These are phyloP conservation scores for Boletus semigastroideus DNA, from an alignment of 1,284 basidiomycete genomes.

Conservation along the genomic window DNA sequence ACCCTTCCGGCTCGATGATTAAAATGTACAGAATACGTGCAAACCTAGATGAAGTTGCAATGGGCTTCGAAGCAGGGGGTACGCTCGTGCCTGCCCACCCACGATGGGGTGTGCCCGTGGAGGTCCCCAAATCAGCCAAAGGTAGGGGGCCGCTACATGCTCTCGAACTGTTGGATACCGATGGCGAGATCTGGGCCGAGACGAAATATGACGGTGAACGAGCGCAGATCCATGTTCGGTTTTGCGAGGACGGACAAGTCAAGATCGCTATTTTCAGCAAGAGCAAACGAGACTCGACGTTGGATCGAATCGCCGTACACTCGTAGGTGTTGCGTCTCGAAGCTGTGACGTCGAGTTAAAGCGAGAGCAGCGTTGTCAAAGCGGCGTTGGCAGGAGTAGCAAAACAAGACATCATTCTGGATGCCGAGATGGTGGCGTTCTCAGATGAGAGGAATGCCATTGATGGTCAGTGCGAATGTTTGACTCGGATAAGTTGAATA, in stretches of 20 bases:
- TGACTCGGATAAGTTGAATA: background rate
- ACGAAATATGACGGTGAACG: constrained; percentile 91
- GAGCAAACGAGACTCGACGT: constrained; percentile 76
- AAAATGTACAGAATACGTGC: constrained; percentile 54
- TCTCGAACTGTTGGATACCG: constrained; percentile 46
- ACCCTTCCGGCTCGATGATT: constrained; percentile 55
- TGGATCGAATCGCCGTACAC: constrained; percentile 69
- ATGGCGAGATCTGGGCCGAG: constrained; percentile 71
- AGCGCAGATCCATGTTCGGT: constrained; percentile 80
- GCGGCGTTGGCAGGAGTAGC: constrained; percentile 50
- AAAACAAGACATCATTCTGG: constrained; percentile 62
- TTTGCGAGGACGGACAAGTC: constrained; percentile 38
- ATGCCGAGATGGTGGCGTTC: constrained; percentile 88
- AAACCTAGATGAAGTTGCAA: constrained; percentile 58
- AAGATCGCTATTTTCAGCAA: constrained; percentile 82
- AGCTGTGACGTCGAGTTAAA: constrained; percentile 1
- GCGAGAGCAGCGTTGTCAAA: constrained; percentile 52
- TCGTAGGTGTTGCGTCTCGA: constrained; percentile 40
- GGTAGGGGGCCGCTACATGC: constrained; percentile 59
- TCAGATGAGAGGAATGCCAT: constrained; percentile 51
- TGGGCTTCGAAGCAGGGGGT: constrained; percentile 44
- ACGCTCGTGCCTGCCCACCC: constrained; percentile 22
- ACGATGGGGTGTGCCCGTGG: constrained; percentile 51
- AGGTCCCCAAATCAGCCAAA: constrained; percentile 80
- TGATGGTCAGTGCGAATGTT: constrained; percentile 48